Evolutionary conservation across 2,329 filamentous ascomycete species (phyloP), one percentile per base, ranked within the genome.

Genomic region (Talaromyces rugulosus): DNA sequence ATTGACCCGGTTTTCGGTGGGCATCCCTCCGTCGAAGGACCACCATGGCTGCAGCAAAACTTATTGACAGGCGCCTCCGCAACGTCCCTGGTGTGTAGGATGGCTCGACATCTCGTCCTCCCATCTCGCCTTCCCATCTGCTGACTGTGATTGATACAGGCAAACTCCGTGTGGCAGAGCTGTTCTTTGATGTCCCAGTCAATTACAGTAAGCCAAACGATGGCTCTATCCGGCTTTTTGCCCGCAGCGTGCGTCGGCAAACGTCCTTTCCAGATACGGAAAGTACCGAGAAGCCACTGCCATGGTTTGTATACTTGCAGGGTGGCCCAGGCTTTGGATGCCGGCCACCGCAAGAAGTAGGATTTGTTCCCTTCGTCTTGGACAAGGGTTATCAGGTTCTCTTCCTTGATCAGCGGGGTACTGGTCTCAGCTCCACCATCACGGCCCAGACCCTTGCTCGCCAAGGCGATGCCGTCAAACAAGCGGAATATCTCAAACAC

Each of bases 381-480:
- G 86, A 88, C 63, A 88, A 88, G 65, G 93, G 93, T 16, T 97
- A 96, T 71, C 90, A 96, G 74, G 80, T 87, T 53, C 83, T 98
- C 2, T 88, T 89, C 66, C 83, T 98, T n/a, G 94, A 98, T 74
- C 93, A 96, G 74, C 87, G 94, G 57, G 94, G 94, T 12, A 96
- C 92, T 3, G 94, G 94, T 1, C 79, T 96, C 57, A 96, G 91
- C 71, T 90, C 87, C 1, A 89, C 93, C 0, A 85, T 97, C 50
- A 89, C 89, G 1, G 86, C 90, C 8, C 85, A 84, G 8, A 92
- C 89, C 6, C 82, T 97, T 4, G 83, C 84, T 36, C 78, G 84
- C 12, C 83, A 87, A 44, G 89, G 89, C 5, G 83, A 85, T 62
- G 79, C 85, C 1, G 75, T 83, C 53, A 85, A 85, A 62, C 92